Evolutionary conservation across 2,329 filamentous ascomycete genomes (phyloP), one percentile per base, ranked within the genome.

Genomic region (Geosmithia morbida): DNA sequence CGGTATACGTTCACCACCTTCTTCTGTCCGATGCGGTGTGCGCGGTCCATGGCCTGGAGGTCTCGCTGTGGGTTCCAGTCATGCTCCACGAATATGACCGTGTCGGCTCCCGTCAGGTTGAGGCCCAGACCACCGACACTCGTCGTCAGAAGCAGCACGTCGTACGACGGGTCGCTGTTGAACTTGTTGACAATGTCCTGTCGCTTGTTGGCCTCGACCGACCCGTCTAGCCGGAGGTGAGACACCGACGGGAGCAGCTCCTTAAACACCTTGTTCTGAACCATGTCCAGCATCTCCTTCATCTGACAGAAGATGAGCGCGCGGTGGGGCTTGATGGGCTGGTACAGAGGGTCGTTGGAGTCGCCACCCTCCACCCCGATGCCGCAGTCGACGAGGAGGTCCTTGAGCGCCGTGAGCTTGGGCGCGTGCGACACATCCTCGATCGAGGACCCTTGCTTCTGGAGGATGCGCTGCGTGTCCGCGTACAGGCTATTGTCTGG

Each of bases 211-310:
- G 92, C 87, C 64, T 96, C 92, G 13, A 98, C 88, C 7, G 81
- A 81, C 30, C 92, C 92, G 57, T 98, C 94, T 33, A 98, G 78
- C n/a, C 94, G 85, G 49, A 97, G 77, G 60, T 84, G 96, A 39
- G 94, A 92, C 6, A 96, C 89, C 0, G 83, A 85, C 1, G 92
- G 92, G n/a, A 98, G 75, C 66, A 97, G 75, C 58, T 85, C 84
- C 62, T 87, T 87, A 40, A 98, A 69, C 1, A 98, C 92, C 49
- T 90, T 89, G 56, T 85, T 87, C 61, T 97, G 89, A 2, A 98
- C 94, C 79, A 98, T 97, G 63, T 98, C 92, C 20, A 98, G 75
- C 94, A 98, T 98, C 64, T 98, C 92, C 67, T 98, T 98, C 87
- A 98, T 96, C 63, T 98, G 92, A 58, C 92, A 98, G 72, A 98